Percentiles rank a stretch among this genome's conserved stretches.
phyloP scores from a whole-genome alignment of 2,329 filamentous ascomycete genomes.

The Aspergillus texensis region DNA sequence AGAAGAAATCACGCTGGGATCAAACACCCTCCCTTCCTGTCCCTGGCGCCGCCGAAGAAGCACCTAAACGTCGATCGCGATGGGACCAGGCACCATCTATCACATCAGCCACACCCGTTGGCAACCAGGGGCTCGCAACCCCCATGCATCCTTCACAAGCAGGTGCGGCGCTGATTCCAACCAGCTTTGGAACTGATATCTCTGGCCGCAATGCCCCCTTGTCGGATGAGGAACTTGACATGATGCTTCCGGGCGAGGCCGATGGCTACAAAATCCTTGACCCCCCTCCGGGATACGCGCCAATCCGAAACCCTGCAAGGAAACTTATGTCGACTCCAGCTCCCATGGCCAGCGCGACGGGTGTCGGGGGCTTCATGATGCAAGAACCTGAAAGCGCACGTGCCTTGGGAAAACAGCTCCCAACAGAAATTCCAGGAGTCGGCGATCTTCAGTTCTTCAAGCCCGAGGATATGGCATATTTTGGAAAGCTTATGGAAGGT shows the following conservation, averaged over 20 bases:
- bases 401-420: constrained; percentile 83
- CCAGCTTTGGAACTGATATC: constrained; percentile 80
- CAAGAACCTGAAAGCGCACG: constrained; percentile 87
- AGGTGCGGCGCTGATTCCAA: constrained; percentile 53
- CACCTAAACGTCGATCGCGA: constrained; percentile 74
- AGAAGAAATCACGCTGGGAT: constrained; percentile 89
- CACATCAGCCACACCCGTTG: constrained; percentile 69
- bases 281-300: constrained; percentile 88
- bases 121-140: constrained; percentile 72
- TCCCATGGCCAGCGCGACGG: constrained; percentile 61
- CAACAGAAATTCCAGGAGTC: constrained; percentile 93
- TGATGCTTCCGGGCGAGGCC: constrained; percentile 72
- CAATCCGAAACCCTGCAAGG: constrained; percentile 74
- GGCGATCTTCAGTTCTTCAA: constrained; percentile 98
- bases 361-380: constrained; percentile 87
- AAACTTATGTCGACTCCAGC: constrained; percentile 74
- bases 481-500: constrained; percentile 93
- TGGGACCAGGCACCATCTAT: constrained; percentile 86
- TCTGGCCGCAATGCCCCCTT: constrained; percentile 76
- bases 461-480: constrained; percentile 97
- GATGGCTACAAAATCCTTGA: constrained; percentile 92
- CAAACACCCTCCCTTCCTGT: constrained; percentile 67
- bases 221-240: constrained; percentile 91
- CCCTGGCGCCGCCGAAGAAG: constrained; percentile 53
- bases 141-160: constrained; percentile 73